Evolutionary conservation across 2,329 filamentous ascomycete genomes (phyloP).

Genomic region (Harringtonia aguacate): DNA sequence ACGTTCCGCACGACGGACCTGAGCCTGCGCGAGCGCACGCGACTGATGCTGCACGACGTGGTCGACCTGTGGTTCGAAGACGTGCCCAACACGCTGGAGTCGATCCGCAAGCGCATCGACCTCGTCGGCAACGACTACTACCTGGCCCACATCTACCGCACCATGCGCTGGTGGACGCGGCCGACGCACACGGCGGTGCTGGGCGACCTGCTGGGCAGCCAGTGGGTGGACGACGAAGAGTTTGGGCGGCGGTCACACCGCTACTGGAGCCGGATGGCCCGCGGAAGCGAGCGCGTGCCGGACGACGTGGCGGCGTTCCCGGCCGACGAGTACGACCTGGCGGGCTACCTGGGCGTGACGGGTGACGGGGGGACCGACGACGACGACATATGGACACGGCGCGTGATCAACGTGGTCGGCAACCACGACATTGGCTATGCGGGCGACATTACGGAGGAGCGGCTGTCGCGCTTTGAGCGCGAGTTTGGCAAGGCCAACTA

Average conservation of each 20-base stretch:
- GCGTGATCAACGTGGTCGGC: constrained; percentile 81
- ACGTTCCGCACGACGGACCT: constrained; percentile 34
- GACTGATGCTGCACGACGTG: constrained; percentile 44
- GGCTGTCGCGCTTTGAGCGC: constrained; percentile 71
- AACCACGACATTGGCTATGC: constrained; percentile 98
- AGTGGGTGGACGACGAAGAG: constrained; percentile 84
- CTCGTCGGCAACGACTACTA: constrained; percentile 92
- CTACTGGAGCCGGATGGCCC: constrained; percentile 75
- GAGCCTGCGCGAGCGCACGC: constrained; percentile 40
- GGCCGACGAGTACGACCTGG: constrained; percentile 34
- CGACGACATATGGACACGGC: constrained; percentile 52
- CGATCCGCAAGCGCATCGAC: constrained; percentile 70
- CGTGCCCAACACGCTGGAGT: constrained; percentile 54
- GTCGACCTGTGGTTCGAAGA: constrained; percentile 57
- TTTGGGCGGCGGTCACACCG: constrained; percentile 62
- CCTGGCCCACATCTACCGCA: constrained; percentile 83
- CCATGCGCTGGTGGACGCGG: constrained; percentile 68
- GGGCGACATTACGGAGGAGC: constrained; percentile 70
- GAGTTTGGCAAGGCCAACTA: constrained; percentile 86
- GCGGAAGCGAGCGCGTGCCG: constrained; percentile 52
- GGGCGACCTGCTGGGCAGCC: constrained; percentile 85
- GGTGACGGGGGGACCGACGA: background rate
- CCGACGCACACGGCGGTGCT: constrained; percentile 85
- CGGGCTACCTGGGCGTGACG: constrained; percentile 32
- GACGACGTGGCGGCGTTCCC: constrained; percentile 42